Base-by-base conservation (phyloP, 441 rosid genomes). In the Populus hybrid region DNA sequence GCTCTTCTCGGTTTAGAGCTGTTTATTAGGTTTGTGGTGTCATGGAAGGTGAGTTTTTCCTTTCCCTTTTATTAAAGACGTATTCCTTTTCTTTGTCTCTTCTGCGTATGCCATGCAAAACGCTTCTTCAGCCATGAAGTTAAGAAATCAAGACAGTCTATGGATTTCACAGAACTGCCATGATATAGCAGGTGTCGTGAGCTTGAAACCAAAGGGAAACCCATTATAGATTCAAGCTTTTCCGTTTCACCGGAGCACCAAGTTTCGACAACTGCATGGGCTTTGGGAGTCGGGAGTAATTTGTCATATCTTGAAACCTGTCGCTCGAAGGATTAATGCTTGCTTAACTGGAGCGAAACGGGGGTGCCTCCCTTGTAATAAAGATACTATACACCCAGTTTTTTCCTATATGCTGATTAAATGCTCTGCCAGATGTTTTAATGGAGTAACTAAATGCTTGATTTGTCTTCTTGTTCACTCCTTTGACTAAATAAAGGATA, bases 361-460 rank as follows among this genome's bases (percentile, higher is more conserved):
- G 23, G 53, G 59, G 50, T 69, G 71, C 67, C 30, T 67, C 74
- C 72, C 32, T 24, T 50, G 6, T 21, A 57, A n/a, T 40, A 63
- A 42, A 63, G 57, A 46, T 46, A 14, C 7, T 20, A 35, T 8
- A 67, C 9, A 32, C 66, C 46, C 0, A 46, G 18, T 61, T 40
- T 10, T 73, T 77, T 61, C 24, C 10, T 2, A 57, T 1, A 18
- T 59, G 28, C 38, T 57, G 40, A 53, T 67, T 40, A 8, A 34
- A 36, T 81, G 8, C 28, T 26, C 35, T 6, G 63, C 40, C 66
- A 30, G 63, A 40, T 6, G 9, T 3, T 6, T 63, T 68, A 24
- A 24, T 65, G 67, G 20, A 64, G 78, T 66, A 18, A 69, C 26
- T 81, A 46, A 38, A n/a, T 73, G n/a, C 34, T 53, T 77, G 72